Percentiles rank a stretch among this genome's conserved stretches.
These are phyloP conservation scores for Chamaecyparis obtusa DNA, from an alignment of 75 land plant genomes.

Conservation along the genomic window DNA sequence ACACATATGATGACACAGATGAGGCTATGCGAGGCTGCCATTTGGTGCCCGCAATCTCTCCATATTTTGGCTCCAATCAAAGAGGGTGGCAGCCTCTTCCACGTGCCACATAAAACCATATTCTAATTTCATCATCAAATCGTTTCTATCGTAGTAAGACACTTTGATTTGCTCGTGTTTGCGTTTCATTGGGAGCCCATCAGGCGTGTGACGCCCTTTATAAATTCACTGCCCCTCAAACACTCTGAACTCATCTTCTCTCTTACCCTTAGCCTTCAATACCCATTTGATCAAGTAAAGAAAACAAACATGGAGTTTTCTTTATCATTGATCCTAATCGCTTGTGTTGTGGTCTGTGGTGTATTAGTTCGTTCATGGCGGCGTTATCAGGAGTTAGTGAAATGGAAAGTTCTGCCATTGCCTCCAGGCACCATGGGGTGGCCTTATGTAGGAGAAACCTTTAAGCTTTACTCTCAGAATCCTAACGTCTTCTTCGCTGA, in stretches of 20 bases:
- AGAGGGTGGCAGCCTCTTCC: neutral
- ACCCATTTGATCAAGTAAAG: no score
- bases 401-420: slow-evolving; percentile 2
- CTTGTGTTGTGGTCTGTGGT: neutral
- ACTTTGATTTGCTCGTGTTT: neutral
- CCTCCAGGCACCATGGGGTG: slow-evolving; percentile 89
- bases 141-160: neutral
- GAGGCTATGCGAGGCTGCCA: neutral
- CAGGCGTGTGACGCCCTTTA: neutral
- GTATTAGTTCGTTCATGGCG: neutral
- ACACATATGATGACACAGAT: no score
- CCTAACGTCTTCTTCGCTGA: slow-evolving; percentile 67
- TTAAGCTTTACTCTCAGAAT: slow-evolving; percentile 70
- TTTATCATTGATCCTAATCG: neutral
- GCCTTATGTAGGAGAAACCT: slow-evolving; percentile 85
- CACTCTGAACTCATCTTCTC: neutral
- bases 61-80: neutral
- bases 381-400: neutral
- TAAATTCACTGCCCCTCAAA: neutral
- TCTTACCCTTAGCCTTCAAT: neutral
- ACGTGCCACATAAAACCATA: neutral
- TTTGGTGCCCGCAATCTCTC: neutral
- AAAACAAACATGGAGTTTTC: neutral
- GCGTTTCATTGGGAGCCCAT: neutral
- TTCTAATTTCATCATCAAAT: neutral